Base-by-base conservation (phyloP, 176 grass and related monocot species). In the Zea mays region DNA sequence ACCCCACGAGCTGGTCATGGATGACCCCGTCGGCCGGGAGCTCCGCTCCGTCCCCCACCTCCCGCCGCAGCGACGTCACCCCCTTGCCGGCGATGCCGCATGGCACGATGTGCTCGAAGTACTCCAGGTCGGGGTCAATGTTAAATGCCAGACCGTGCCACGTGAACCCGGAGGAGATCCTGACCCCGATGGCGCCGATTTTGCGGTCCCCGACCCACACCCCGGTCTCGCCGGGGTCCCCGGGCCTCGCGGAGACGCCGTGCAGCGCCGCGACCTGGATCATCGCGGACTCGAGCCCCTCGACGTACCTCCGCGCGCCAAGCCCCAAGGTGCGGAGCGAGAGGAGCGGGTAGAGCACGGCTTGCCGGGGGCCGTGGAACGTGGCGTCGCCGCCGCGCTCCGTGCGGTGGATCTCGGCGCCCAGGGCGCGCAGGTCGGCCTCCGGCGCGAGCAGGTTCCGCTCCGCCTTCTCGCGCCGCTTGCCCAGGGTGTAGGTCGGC, bases 131-230 rank as follows among this genome's bases (percentile, higher is more conserved):
- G 10, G 88, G 87, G 82, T 99, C 83, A 7, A 99, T 90, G 54
- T 92, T 95, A 67, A 99, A 95, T 0, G 92, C 90, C 10, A 99
- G 50, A 12, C 96, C 92, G 81, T 99, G 96, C 58, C 76, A 92
- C 21, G 96, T 99, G 40, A 90, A 78, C 34, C 90, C 81, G 35
- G 84, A 90, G 8, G 92, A 95, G 83, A 99, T 95, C 69, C 92
- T 92, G 74, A 99, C 90, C 81, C 96, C 96, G 78, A 99, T 95
- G 61, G 92, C 92, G 42, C 92, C 96, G 69, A 95, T 90, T 86
- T 99, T 99, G 78, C 96, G 79, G 63, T 99, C 90, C 51, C 78
- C 87, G 71, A 92, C 92, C 92, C 92, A 95, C 59, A 99, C 90
- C 43, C 90, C 96, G 43, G 96, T 98, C 65, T 97, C 86, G 10